Evolutionary conservation across 768 basidiomycete species (phyloP).

Genomic region (Mycena rosella): DNA sequence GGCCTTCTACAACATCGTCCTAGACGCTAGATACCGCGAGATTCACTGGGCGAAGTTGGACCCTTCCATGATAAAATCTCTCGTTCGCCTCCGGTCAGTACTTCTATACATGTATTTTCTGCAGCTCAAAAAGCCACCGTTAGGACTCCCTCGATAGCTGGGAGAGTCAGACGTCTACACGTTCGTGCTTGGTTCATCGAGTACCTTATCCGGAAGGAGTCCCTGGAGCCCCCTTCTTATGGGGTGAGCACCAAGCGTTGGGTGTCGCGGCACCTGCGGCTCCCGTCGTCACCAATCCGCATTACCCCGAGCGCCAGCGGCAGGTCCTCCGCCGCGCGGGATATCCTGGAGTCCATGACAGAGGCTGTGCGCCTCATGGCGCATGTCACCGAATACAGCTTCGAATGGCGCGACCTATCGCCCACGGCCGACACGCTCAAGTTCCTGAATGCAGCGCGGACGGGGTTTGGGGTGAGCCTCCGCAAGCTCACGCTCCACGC

Average conservation of each 20-base stretch:
- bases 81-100: constrained; percentile 48
- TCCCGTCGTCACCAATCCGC: constrained; percentile 11
- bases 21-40: constrained; percentile 47
- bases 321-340: constrained; percentile 28
- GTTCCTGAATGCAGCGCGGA: constrained; percentile 46
- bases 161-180: constrained; percentile 49
- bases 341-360: constrained; percentile 47
- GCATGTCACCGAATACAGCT: constrained; percentile 48
- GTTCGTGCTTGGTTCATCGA: constrained; percentile 58
- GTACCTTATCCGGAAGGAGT: constrained; percentile 40
- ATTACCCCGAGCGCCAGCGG: constrained; percentile 18
- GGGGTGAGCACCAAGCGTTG: constrained; percentile 18
- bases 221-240: constrained; percentile 4
- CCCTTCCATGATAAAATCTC: constrained; percentile 39
- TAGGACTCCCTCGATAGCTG: constrained; percentile 49
- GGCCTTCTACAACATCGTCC: constrained; percentile 46
- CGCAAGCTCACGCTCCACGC: constrained; percentile 50
- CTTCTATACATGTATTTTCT: no score
- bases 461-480: constrained; percentile 46
- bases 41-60: constrained; percentile 51
- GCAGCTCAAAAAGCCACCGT: background rate
- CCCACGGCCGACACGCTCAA: constrained; percentile 44
- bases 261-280: constrained; percentile 15
- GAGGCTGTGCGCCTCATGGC: constrained; percentile 50
- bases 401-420: constrained; percentile 56